A percentile compares a stretch with the other conserved stretches of the same genome.
These are phyloP conservation scores for Vigna unguiculata DNA, from an alignment of 306 rosid species.

Conservation along the genomic window DNA sequence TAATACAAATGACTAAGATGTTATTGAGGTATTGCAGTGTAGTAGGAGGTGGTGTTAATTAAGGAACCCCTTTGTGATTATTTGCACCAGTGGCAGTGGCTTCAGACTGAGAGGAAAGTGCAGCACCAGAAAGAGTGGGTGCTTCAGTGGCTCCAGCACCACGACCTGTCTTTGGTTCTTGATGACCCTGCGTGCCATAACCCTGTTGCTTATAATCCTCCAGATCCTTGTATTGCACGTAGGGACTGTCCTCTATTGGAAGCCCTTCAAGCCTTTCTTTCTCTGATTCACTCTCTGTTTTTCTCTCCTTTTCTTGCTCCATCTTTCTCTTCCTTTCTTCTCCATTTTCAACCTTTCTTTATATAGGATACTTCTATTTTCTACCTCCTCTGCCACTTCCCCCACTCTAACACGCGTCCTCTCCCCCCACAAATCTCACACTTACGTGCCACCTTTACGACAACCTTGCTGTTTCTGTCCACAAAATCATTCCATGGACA, in stretches of 20 bases:
- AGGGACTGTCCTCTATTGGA: conserved; percentile 78
- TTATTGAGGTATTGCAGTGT: too few species aligned
- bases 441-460: conserved; percentile 25
- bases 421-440: background rate
- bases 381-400: background rate
- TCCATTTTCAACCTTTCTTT: conserved; percentile 1
- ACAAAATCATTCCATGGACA: background rate
- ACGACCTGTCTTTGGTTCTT: conserved; percentile 65
- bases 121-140: conserved; percentile 75
- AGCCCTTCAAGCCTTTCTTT: conserved; percentile 61
- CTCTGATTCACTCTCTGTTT: conserved; percentile 15
- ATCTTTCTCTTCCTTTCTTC: conserved; percentile 18
- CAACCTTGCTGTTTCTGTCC: background rate
- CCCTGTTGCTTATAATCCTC: conserved; percentile 83
- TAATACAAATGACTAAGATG: background rate
- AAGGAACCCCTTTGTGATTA: conserved; percentile 52
- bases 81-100: conserved; percentile 37
- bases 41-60: background rate
- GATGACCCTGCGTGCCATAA: conserved; percentile 83
- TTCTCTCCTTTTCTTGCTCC: conserved; percentile 46
- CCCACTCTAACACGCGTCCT: conserved; percentile 39
- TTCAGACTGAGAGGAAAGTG: conserved; percentile 43
- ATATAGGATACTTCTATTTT: background rate
- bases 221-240: conserved; percentile 58
- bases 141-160: conserved; percentile 79